A percentile compares a stretch with the other conserved stretches of the same genome.
phyloP scores from a whole-genome alignment of 805 yeast species.

The Yamadazyma sp. region DNA sequence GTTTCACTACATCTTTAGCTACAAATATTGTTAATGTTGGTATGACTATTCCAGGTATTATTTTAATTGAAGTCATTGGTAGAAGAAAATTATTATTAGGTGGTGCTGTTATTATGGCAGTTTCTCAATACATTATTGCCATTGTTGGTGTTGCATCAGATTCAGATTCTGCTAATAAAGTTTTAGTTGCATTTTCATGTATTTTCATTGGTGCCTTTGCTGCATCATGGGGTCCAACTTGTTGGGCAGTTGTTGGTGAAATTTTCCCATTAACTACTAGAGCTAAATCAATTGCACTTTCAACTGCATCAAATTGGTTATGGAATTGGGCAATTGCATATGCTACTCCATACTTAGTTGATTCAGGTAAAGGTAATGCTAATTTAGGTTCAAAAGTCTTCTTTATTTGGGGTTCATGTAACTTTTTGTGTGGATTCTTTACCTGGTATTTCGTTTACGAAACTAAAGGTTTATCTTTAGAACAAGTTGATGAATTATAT shows the following conservation, averaged over 20 bases:
- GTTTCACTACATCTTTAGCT: conserved; percentile 67
- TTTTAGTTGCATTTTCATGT: conserved; percentile 36
- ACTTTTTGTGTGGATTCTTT: conserved; percentile 30
- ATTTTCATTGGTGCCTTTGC: conserved; percentile 40
- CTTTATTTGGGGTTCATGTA: conserved; percentile 42
- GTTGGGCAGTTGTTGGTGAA: conserved; percentile 38
- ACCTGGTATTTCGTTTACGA: conserved; percentile 35
- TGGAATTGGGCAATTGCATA: conserved; percentile 41
- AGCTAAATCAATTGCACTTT: conserved; percentile 37
- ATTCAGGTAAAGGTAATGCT: conserved; percentile 36
- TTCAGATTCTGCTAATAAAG: conserved; percentile 26
- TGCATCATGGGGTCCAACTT: conserved; percentile 41
- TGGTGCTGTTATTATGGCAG: conserved; percentile 74
- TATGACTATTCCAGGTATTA: conserved; percentile 77
- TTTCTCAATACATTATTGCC: conserved; percentile 62
- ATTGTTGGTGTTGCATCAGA: conserved; percentile 39
- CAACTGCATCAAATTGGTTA: conserved; percentile 41
- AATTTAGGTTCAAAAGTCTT: conserved; percentile 40
- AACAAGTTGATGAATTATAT: conserved; percentile 40
- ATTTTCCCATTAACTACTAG: conserved; percentile 35
- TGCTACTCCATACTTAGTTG: conserved; percentile 42
- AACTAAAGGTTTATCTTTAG: conserved; percentile 41
- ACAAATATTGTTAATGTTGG: conserved; percentile 80
- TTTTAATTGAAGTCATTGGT: conserved; percentile 74
- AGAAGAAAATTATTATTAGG: conserved; percentile 63